Conservation (phyloP, 495 filamentous ascomycete species). For the Podospora didyma region DNA sequence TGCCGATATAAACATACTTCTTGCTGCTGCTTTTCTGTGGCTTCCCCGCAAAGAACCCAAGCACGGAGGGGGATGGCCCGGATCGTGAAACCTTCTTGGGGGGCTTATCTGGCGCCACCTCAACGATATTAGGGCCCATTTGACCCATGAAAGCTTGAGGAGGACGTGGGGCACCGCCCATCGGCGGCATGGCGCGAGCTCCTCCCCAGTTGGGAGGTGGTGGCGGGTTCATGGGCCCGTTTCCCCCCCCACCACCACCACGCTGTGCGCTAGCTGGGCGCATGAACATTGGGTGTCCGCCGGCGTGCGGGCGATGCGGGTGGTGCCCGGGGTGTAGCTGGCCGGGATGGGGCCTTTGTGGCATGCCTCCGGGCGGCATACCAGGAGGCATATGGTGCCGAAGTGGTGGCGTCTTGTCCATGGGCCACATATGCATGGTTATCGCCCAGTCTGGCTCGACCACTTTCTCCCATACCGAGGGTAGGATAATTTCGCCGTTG, state of each 20-base stretch:
- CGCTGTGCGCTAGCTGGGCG: slow-evolving; percentile 14
- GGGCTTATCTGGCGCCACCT: slow-evolving; percentile 11
- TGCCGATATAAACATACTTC: slow-evolving; percentile 29
- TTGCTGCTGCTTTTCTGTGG: slow-evolving; percentile 28
- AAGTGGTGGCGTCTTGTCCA: slow-evolving; percentile 44
- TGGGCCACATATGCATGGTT: slow-evolving; percentile 97
- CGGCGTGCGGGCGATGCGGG: not conserved
- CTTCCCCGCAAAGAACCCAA: slow-evolving; percentile 36
- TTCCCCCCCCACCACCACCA: slow-evolving; percentile 4
- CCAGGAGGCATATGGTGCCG: slow-evolving; percentile 16
- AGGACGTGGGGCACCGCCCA: not conserved
- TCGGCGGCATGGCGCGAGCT: slow-evolving; percentile 9
- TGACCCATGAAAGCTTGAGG: not conserved
- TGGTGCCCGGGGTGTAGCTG: slow-evolving; percentile 2
- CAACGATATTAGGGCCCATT: slow-evolving; percentile 5
- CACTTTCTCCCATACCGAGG: slow-evolving; percentile 81
- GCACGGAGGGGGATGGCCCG: slow-evolving; percentile 19
- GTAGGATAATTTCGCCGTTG: slow-evolving; percentile 83
- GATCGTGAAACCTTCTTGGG: slow-evolving; percentile 4
- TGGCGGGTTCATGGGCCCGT: not conserved
- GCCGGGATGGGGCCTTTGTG: not conserved
- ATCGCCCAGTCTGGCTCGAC: slow-evolving; percentile 85
- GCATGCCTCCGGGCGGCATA: not conserved
- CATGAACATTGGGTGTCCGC: slow-evolving; percentile 1
- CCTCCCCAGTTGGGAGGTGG: not conserved